Base-by-base conservation (phyloP, 2,329 filamentous ascomycete species). In the Penicillium vulpinum region DNA sequence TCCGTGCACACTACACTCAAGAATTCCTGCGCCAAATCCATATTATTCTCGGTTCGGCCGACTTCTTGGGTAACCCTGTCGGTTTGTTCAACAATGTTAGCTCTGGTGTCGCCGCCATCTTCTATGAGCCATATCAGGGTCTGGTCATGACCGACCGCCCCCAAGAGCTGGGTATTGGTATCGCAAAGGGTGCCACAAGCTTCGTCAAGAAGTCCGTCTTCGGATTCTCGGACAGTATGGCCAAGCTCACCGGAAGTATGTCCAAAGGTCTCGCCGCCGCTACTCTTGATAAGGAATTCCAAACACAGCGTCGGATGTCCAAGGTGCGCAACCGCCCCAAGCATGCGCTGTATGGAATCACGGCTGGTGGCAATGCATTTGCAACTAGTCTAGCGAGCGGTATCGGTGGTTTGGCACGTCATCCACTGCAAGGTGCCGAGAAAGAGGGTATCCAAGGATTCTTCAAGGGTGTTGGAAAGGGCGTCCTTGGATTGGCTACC, bases 141-240 rank as follows among this genome's bases (percentile, higher is more conserved):
- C 85, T 99, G 47, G 95, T 99, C 73, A 91, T 96, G 82, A 96
- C 92, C 0, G 94, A 99, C 73, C 86, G 90, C 64, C 95, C 94
- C 2, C 93, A 97, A 74, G 93, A 99, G 63, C 87, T 99, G 54
- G 95, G 94, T 21, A 82, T 96, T 39, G 94, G 94, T 18, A 96
- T 99, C 61, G 95, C 94, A 35, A 97, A 97, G 75, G 94, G 94
- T 38, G 94, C 95, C 11, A 93, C 92, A 0, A 96, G 91, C 62
- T 97, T 99, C 70, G 90, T 97, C 65, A 99, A 99, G 82, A 99
- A 99, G 77, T 96, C 92, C 0, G 93, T 99, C 11, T 99, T 96
- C 75, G 95, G 94, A 44, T 90, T 99, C 73, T 95, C 90, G 1
- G 95, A 99, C 79, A 96, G 91, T 69, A 92, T 99, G 78, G 94